Conservation (phyloP, 495 filamentous ascomycete species). For the Aspergillus olivimuriae region DNA sequence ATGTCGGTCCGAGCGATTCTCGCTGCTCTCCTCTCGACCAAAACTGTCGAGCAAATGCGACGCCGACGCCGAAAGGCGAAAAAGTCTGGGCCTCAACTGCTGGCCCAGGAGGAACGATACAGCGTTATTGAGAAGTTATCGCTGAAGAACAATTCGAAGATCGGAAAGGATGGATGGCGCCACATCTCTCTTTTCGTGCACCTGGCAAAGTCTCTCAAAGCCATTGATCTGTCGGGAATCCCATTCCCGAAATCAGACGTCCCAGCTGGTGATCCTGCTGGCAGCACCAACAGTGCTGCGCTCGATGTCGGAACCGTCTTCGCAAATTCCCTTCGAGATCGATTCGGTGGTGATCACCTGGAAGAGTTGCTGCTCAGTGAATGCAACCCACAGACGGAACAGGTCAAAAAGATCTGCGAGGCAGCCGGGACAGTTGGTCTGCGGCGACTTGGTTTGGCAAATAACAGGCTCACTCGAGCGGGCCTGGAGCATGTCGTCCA, state of each 20-base stretch:
- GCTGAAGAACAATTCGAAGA: slow-evolving; percentile 82
- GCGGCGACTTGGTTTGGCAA: slow-evolving; percentile 71
- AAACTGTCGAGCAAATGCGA: slow-evolving; percentile 51
- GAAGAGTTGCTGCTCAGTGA: slow-evolving; percentile 81
- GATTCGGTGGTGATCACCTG: slow-evolving; percentile 67
- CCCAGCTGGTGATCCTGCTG: slow-evolving; percentile 13
- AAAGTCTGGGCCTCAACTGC: slow-evolving; percentile 14
- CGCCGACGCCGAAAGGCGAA: slow-evolving; percentile 33
- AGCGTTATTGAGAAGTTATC: slow-evolving; percentile 82
- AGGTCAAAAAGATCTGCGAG: slow-evolving; percentile 67
- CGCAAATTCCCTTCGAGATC: slow-evolving; percentile 65
- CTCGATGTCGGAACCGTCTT: slow-evolving; percentile 55
- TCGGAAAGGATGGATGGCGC: slow-evolving; percentile 82
- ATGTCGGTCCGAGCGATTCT: slow-evolving; percentile 81
- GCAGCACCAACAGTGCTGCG: slow-evolving; percentile 6
- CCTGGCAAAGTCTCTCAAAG: slow-evolving; percentile 79
- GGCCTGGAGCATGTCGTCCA: slow-evolving; percentile 68
- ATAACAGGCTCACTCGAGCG: slow-evolving; percentile 66
- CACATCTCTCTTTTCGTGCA: slow-evolving; percentile 86
- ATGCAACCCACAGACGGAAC: slow-evolving; percentile 62
- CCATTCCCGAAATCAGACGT: slow-evolving; percentile 56
- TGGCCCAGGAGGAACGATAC: slow-evolving; percentile 35
- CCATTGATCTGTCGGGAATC: slow-evolving; percentile 78
- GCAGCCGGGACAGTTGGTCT: slow-evolving; percentile 69
- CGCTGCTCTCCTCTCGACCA: slow-evolving; percentile 78